Conservation (phyloP, 306 rosid genomes). For the Styphnolobium japonicum region DNA sequence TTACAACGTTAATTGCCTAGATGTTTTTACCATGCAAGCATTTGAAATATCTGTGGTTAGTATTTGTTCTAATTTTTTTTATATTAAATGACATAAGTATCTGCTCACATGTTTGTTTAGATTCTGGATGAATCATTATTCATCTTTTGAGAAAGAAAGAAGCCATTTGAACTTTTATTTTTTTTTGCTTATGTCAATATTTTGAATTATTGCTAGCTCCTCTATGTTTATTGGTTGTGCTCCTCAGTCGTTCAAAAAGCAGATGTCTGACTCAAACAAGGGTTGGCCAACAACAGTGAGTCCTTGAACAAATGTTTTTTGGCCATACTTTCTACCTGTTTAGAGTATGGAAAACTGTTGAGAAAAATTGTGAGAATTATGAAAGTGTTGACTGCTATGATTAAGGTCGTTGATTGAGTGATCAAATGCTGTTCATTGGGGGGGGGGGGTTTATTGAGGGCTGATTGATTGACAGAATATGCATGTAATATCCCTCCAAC, state of each 20-base stretch:
- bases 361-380: neutral
- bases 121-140: slow-evolving; percentile 3
- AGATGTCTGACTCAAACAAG: neutral
- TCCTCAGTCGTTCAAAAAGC: neutral
- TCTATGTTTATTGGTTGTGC: neutral
- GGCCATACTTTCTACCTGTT: neutral
- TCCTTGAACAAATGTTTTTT: neutral
- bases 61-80: slow-evolving; percentile 1
- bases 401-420: neutral
- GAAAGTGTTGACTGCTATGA: neutral
- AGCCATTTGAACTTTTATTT: neutral
- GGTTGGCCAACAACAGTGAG: neutral
- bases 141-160: slow-evolving; percentile 18
- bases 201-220: slow-evolving; percentile 9
- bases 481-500: neutral
- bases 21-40: slow-evolving; percentile 54
- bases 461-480: neutral
- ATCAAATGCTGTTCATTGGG: neutral
- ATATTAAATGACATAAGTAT: neutral
- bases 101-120: neutral
- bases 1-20: slow-evolving; percentile 39
- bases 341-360: neutral
- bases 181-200: neutral
- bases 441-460: neutral
- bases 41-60: slow-evolving; percentile 74